These are phyloP conservation scores for Rhizophagus prolifer DNA, from an alignment of 192 early-diverging fungal genomes.

Conservation along the genomic window DNA sequence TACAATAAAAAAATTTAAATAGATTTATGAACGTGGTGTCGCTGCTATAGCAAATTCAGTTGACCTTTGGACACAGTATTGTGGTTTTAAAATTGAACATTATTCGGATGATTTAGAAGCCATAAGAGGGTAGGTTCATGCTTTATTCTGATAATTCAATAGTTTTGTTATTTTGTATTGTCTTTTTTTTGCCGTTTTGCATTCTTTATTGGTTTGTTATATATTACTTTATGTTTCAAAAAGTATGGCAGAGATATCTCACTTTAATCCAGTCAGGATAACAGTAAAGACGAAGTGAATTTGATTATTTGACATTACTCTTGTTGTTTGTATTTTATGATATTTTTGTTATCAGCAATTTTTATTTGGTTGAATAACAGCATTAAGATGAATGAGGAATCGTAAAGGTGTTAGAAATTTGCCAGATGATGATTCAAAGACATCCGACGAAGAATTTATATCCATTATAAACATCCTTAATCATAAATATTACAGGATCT, in stretches of 20 bases:
- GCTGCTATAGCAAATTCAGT: constrained; percentile 64
- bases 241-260: constrained; percentile 17
- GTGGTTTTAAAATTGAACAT: constrained; percentile 61
- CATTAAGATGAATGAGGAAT: constrained; percentile 15
- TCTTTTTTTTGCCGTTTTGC: constrained; percentile 19
- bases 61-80: constrained; percentile 75
- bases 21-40: constrained; percentile 73
- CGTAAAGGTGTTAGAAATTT: neutral
- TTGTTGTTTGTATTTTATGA: constrained; percentile 3
- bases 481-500: constrained; percentile 12
- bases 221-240: constrained; percentile 16
- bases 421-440: constrained; percentile 5
- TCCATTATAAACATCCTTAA: neutral
- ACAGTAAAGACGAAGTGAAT: constrained; percentile 15
- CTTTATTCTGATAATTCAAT: constrained; percentile 1
- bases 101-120: constrained; percentile 49
- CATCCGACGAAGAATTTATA: constrained; percentile 19
- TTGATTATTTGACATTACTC: neutral
- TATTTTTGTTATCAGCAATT: constrained; percentile 31
- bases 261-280: constrained; percentile 7
- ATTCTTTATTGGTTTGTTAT: constrained; percentile 24
- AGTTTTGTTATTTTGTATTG: constrained; percentile 20
- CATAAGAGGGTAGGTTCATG: constrained; percentile 60
- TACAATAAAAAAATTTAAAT: neutral
- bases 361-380: constrained; percentile 27